Evolutionary conservation across 2,329 filamentous ascomycete species (phyloP).

Genomic region (Tolypocladium ophioglossoides): DNA sequence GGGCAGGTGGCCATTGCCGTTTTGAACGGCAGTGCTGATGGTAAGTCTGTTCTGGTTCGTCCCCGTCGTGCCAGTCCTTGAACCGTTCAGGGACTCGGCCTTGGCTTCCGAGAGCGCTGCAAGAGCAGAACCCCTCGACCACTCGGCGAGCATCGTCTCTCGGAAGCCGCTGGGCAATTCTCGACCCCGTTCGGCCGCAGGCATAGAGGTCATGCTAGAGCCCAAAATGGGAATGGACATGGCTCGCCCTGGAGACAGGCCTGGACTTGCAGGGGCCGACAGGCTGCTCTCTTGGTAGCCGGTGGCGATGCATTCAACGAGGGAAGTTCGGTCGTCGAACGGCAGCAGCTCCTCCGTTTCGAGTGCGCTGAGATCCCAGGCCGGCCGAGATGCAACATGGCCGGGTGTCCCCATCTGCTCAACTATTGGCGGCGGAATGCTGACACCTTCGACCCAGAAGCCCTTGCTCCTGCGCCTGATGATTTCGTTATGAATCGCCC

Average conservation of each 20-base stretch:
- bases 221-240: constrained; percentile 52
- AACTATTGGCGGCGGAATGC: constrained; percentile 56
- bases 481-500: constrained; percentile 66
- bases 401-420: constrained; percentile 49
- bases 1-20: constrained; percentile 24
- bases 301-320: constrained; percentile 65
- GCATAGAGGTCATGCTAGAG: constrained; percentile 29
- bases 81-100: constrained; percentile 66
- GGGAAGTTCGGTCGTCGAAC: constrained; percentile 60
- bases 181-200: constrained; percentile 27
- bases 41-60: constrained; percentile 45
- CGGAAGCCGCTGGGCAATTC: constrained; percentile 56
- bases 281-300: constrained; percentile 53
- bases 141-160: constrained; percentile 68
- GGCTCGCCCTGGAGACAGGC: constrained; percentile 55
- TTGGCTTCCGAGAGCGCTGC: constrained; percentile 58
- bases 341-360: constrained; percentile 57
- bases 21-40: constrained; percentile 36
- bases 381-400: constrained; percentile 28
- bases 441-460: constrained; percentile 69
- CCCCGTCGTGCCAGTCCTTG: constrained; percentile 51
- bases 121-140: constrained; percentile 67
- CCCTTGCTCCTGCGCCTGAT: constrained; percentile 59
- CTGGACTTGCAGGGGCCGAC: constrained; percentile 60
- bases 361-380: constrained; percentile 40